These are phyloP conservation scores for Pistacia integerrima DNA, from an alignment of 345 rosid species.

Conservation along the genomic window DNA sequence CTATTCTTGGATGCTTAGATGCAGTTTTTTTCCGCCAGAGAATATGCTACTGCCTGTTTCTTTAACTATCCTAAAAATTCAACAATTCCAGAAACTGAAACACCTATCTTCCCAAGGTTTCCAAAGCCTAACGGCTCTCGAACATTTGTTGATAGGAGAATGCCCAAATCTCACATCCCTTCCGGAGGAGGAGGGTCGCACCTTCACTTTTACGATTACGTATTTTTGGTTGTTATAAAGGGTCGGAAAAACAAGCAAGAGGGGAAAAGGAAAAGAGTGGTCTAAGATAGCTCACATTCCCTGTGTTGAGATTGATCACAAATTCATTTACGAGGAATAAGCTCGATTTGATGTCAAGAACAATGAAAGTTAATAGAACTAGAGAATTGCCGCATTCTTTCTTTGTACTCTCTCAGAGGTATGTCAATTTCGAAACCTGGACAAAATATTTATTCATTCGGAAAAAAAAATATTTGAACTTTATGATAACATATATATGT, in stretches of 20 bases:
- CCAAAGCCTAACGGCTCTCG: background rate
- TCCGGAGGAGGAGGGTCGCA: slow-evolving; percentile 4
- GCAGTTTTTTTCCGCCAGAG: no score
- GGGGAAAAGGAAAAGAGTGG: slow-evolving; percentile 15
- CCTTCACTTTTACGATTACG: slow-evolving; percentile 4
- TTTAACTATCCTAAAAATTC: background rate
- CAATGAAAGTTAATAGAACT: background rate
- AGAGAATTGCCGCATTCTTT: background rate
- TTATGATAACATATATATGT: no score
- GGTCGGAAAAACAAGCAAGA: slow-evolving; percentile 13
- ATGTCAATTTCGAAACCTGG: background rate
- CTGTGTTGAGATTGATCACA: background rate
- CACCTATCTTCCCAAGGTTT: background rate
- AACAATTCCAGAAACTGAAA: background rate
- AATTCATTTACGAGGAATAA: background rate
- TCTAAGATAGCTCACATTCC: slow-evolving; percentile 20
- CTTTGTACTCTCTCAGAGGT: background rate
- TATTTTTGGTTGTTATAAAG: slow-evolving; percentile 7
- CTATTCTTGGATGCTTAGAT: background rate
- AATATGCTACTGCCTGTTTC: background rate
- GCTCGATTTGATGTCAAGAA: background rate
- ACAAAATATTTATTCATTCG: no score
- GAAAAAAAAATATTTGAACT: no score
- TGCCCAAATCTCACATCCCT: slow-evolving; percentile 22
- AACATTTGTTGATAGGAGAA: slow-evolving; percentile 1